Evolutionary conservation across 2,329 filamentous ascomycete species (phyloP).

Genomic region (Aspergillus pseudoglaucus): DNA sequence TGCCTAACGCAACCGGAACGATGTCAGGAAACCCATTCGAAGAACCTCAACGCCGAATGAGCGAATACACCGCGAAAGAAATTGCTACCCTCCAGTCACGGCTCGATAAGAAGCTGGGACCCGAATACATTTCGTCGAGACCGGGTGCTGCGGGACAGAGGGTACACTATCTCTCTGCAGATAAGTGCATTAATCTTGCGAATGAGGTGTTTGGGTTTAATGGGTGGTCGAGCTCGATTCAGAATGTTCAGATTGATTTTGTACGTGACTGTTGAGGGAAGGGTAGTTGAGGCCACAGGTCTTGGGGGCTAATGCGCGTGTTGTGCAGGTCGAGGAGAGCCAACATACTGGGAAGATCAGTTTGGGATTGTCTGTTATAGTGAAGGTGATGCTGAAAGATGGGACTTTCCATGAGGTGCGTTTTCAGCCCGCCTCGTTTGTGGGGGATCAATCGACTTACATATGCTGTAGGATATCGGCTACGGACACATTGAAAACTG

Average conservation of each 20-base stretch:
- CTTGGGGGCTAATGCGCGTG: neutral
- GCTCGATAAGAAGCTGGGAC: conserved; percentile 87
- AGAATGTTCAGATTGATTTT: conserved; percentile 91
- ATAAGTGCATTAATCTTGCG: conserved; percentile 91
- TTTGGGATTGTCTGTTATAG: conserved; percentile 80
- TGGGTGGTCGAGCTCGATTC: conserved; percentile 94
- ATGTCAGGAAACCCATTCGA: conserved; percentile 69
- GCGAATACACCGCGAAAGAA: conserved; percentile 79
- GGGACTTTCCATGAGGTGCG: conserved; percentile 83
- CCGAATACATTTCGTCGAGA: conserved; percentile 88
- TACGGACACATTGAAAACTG: conserved; percentile 96
- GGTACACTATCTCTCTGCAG: conserved; percentile 90
- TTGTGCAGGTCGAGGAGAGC: conserved; percentile 65
- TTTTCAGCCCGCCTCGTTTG: neutral
- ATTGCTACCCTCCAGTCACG: conserved; percentile 81
- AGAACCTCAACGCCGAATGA: conserved; percentile 61
- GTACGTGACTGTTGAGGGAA: conserved; percentile 38
- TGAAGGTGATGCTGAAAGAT: conserved; percentile 82
- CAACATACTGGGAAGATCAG: conserved; percentile 70
- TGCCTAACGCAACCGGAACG: conserved; percentile 24
- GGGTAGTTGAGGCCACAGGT: neutral
- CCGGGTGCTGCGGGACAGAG: conserved; percentile 75
- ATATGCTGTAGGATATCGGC: conserved; percentile 64
- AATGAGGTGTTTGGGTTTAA: conserved; percentile 97
- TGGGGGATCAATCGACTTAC: neutral